Evolutionary conservation across 176 grass and related monocot genomes (phyloP), one percentile per base, ranked within the genome.

Genomic region (Oryza coarctata): DNA sequence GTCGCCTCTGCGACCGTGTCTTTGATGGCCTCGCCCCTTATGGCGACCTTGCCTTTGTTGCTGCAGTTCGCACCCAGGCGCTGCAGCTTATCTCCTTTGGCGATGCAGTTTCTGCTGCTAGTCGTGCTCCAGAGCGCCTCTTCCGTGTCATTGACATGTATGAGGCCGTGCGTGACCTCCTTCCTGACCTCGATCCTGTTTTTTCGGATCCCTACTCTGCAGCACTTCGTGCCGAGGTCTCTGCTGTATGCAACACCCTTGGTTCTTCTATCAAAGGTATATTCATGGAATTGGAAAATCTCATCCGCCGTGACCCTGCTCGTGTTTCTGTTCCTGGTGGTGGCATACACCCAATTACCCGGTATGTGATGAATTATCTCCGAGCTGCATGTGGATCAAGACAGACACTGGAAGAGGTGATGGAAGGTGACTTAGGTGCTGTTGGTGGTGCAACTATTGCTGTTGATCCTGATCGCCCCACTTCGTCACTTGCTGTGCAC

Each of bases 61-160:
- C 88, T 6, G 93, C 90, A 14, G 88, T 89, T 67, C 92, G 96
- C 27, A 86, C 96, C 0, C 90, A 94, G 9, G 92, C 87, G 26
- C 82, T 91, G 25, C 84, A 88, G 79, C 88, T 98, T 40, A 94
- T 98, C 66, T 98, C 87, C 2, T 98, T 95, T 31, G 96, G 90
- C 25, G 93, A 98, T 5, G 92, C 93, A 0, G 87, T 98, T 34
- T 88, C 96, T 18, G 83, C 91, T 11, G 90, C 87, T 17, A 91
- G 90, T 63, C 96, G 96, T 2, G 80, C 91, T 0, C 96, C 96
- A 1, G 96, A 98, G 52, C 90, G 93, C 58, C 93, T 98, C 47
- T 98, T 98, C 61, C 93, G 96, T 68, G 88, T 98, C 73, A 88
- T 98, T 32, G 96, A 98, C 82, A 95, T 95, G 96, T 98, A 98